Conservation (phyloP, 1,284 basidiomycete genomes). For the Ustilago trichophora region DNA sequence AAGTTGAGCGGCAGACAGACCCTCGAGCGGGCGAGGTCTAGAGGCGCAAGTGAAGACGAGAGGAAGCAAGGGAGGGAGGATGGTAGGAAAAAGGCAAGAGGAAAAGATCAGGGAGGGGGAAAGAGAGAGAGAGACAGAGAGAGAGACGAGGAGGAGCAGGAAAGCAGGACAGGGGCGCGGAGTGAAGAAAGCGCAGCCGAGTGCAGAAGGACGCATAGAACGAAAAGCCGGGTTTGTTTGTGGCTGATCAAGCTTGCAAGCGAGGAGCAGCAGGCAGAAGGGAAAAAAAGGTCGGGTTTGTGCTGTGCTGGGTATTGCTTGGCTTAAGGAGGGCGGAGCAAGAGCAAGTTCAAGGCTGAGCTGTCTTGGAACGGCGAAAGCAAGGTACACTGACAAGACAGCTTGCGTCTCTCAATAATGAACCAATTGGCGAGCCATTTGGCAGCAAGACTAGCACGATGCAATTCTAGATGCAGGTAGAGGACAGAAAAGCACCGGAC, state of each 20-base stretch:
- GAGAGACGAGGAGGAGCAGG: neutral
- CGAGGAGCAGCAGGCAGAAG: constrained; percentile 2
- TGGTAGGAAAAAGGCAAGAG: neutral
- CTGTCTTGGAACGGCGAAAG: neutral
- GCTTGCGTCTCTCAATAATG: too few species aligned
- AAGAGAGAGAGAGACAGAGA: neutral
- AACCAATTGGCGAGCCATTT: too few species aligned
- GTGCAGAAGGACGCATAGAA: constrained; percentile 27
- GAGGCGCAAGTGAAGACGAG: neutral
- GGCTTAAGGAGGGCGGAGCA: too few species aligned
- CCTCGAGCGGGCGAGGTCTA: neutral
- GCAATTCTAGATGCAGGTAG: too few species aligned
- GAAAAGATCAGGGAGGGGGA: neutral
- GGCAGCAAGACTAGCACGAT: too few species aligned
- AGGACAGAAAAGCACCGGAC: too few species aligned
- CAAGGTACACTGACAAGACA: too few species aligned
- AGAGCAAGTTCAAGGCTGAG: neutral
- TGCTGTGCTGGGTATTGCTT: too few species aligned
- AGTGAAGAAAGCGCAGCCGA: constrained; percentile 3
- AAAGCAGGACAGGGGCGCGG: neutral
- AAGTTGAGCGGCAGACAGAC: neutral
- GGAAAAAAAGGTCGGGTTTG: neutral
- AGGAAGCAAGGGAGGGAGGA: neutral
- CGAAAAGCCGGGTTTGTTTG: constrained; percentile 38
- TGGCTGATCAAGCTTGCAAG: constrained; percentile 6